phyloP scores from a whole-genome alignment of 108 stramenopile species.

The Licmophora abbreviata region DNA sequence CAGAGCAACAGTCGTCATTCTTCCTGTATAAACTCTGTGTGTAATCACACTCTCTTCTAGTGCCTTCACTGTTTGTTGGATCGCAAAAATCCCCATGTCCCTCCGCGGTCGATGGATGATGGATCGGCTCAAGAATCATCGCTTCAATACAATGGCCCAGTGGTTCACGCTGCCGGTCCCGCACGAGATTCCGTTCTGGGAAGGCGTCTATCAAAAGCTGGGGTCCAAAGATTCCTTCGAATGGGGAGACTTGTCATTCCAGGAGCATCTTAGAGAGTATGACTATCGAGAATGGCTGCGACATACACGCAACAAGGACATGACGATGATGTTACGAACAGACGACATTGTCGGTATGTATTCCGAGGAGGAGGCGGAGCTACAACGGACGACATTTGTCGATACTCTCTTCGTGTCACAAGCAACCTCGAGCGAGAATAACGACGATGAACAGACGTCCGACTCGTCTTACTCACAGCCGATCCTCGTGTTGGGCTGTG shows the following conservation, averaged over 20 bases:
- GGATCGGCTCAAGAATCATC: conserved; percentile 42
- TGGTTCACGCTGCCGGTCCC: conserved; percentile 54
- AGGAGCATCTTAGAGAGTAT: conserved; percentile 24
- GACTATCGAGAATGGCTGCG: conserved; percentile 16
- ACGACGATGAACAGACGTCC: too few species aligned
- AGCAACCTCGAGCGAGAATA: conserved; percentile 17
- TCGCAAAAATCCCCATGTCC: conserved; percentile 22
- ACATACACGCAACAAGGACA: conserved; percentile 5
- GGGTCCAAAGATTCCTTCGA: conserved; percentile 49
- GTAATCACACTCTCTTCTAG: too few species aligned
- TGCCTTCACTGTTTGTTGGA: too few species aligned
- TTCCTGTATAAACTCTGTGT: too few species aligned
- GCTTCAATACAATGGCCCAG: conserved; percentile 3
- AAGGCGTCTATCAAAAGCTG: conserved; percentile 38
- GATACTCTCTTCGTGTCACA: conserved; percentile 26
- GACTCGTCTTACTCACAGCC: too few species aligned
- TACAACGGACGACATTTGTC: conserved; percentile 28
- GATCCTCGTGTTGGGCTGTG: conserved; percentile 70
- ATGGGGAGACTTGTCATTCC: conserved; percentile 58
- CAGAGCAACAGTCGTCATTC: too few species aligned
- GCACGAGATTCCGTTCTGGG: conserved; percentile 54
- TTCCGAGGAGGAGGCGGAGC: not conserved
- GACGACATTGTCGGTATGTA: not conserved
- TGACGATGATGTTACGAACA: not conserved
- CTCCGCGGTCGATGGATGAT: conserved; percentile 38